Evolutionary conservation across 2,329 filamentous ascomycete species (phyloP).

Genomic region (Alternaria rosae): DNA sequence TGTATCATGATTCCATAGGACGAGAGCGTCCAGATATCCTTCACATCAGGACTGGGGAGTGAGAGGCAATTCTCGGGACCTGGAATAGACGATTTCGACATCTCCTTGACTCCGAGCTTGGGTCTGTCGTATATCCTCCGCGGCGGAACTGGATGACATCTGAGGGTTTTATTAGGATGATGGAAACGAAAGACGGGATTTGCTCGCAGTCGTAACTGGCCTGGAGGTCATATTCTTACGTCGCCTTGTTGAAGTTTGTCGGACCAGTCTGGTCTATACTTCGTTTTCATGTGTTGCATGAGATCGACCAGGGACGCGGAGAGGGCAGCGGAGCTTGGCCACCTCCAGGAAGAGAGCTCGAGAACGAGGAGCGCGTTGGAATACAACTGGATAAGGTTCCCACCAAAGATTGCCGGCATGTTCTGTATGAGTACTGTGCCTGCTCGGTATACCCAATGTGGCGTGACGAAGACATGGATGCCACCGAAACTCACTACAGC

Average conservation of each 20-base stretch:
- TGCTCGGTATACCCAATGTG: constrained; percentile 48
- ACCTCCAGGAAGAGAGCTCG: constrained; percentile 44
- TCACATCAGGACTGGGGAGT: neutral
- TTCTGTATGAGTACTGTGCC: constrained; percentile 44
- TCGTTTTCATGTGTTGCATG: constrained; percentile 44
- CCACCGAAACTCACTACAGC: constrained; percentile 40
- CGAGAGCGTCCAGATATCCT: neutral
- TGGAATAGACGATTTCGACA: neutral
- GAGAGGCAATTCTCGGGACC: neutral
- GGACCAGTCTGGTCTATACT: constrained; percentile 37
- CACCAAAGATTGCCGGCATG: constrained; percentile 38
- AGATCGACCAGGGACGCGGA: constrained; percentile 40
- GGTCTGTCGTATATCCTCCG: constrained; percentile 2
- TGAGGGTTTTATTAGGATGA: constrained; percentile 10
- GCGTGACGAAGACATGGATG: constrained; percentile 44
- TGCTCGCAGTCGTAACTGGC: constrained; percentile 2
- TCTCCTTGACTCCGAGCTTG: neutral
- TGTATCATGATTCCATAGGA: too few species aligned
- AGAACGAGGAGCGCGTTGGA: constrained; percentile 46
- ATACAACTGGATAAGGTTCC: constrained; percentile 44
- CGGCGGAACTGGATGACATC: constrained; percentile 5
- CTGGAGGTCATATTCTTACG: constrained; percentile 35
- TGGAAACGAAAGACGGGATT: neutral
- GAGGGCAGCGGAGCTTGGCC: constrained; percentile 42
- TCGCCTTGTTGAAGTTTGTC: constrained; percentile 35